A percentile compares a stretch with the other conserved stretches of the same genome.
Evolutionary conservation across 2,329 filamentous ascomycete species (phyloP).

Genomic region (Emmonsiellopsis sp.): DNA sequence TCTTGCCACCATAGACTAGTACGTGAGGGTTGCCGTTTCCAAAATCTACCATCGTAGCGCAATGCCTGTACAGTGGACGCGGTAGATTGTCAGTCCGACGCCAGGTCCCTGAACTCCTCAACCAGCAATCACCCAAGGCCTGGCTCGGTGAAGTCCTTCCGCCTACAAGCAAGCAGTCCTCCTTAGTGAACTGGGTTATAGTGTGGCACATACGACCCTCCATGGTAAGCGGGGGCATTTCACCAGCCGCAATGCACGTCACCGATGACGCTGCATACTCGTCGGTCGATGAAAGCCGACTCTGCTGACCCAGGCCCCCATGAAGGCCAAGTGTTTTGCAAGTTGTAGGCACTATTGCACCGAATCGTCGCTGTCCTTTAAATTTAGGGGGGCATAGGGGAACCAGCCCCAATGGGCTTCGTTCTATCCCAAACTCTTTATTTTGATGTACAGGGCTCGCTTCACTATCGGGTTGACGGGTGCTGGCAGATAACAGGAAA

Average conservation of each 20-base stretch:
- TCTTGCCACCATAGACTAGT: slow-evolving; percentile 56
- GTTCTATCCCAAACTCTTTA: not conserved
- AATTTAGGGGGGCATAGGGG: slow-evolving; percentile 22
- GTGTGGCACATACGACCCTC: slow-evolving; percentile 61
- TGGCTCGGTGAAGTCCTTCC: slow-evolving; percentile 68
- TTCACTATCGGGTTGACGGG: slow-evolving; percentile 2
- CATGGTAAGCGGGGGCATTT: slow-evolving; percentile 31
- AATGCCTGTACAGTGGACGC: slow-evolving; percentile 65
- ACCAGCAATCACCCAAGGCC: slow-evolving; percentile 65
- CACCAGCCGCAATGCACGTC: slow-evolving; percentile 38
- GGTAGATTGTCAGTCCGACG: slow-evolving; percentile 56
- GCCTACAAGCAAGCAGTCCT: slow-evolving; percentile 58
- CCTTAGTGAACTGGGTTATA: slow-evolving; percentile 53
- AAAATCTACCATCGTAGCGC: slow-evolving; percentile 41
- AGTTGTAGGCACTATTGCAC: slow-evolving; percentile 40
- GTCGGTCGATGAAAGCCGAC: slow-evolving; percentile 39
- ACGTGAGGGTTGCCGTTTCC: slow-evolving; percentile 31
- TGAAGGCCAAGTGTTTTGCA: slow-evolving; percentile 26
- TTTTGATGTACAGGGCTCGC: slow-evolving; percentile 9
- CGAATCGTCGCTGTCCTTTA: slow-evolving; percentile 50
- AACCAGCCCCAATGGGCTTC: slow-evolving; percentile 10
- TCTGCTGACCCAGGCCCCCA: slow-evolving; percentile 36
- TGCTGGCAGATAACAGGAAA: slow-evolving; percentile 61
- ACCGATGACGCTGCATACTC: slow-evolving; percentile 34
- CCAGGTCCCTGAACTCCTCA: slow-evolving; percentile 57